A percentile compares a stretch with the other conserved stretches of the same genome.
Evolutionary conservation across 768 basidiomycete species (phyloP).

Genomic region (Xerocomus brunneocitrinus): DNA sequence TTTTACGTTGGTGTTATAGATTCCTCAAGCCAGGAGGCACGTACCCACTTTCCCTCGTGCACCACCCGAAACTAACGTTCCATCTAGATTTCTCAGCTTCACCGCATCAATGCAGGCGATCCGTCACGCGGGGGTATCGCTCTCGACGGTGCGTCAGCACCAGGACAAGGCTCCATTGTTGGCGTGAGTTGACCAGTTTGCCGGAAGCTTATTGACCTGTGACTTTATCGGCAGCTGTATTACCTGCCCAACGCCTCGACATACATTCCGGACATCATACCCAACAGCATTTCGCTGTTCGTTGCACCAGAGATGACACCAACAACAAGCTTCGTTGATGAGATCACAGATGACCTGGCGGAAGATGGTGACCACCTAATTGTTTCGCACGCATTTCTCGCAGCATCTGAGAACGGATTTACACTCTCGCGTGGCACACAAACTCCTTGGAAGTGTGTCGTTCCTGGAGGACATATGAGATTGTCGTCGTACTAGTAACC

Average conservation of each 20-base stretch:
- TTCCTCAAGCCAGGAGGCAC: conserved; percentile 13
- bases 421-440: conserved; percentile 31
- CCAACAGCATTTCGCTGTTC: conserved; percentile 21
- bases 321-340: background rate
- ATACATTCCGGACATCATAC: conserved; percentile 3
- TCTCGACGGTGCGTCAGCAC: conserved; percentile 50
- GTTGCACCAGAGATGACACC: conserved; percentile 19
- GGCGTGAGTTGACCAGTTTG: conserved; percentile 36
- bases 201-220: background rate
- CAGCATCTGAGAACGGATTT: conserved; percentile 54
- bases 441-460: conserved; percentile 39
- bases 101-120: conserved; percentile 64
- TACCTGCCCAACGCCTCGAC: conserved; percentile 29
- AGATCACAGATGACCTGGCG: background rate
- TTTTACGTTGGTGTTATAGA: conserved; percentile 50
- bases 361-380: background rate
- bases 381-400: conserved; percentile 35
- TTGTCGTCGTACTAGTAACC: conserved; percentile 1
- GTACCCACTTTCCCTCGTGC: background rate
- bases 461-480: conserved; percentile 31
- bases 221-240: conserved; percentile 36
- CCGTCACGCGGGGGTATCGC: conserved; percentile 66
- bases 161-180: conserved; percentile 44
- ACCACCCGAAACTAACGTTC: background rate
- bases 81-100: conserved; percentile 42